These are phyloP conservation scores for Fusarium begoniae DNA, from an alignment of 2,329 filamentous ascomycete species.

Conservation along the genomic window DNA sequence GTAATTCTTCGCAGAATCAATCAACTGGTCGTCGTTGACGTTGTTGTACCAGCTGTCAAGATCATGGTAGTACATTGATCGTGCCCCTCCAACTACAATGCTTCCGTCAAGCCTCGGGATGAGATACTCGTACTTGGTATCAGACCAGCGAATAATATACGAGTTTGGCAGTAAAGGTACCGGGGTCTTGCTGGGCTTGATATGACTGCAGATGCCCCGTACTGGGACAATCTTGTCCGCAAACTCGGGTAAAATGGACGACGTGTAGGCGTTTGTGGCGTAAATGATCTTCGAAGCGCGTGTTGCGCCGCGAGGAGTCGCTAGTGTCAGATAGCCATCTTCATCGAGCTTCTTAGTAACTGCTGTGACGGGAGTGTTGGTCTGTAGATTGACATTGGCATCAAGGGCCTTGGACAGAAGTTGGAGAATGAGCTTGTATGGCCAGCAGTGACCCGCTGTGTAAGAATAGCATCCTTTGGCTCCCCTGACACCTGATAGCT, in stretches of 20 bases:
- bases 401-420: neutral
- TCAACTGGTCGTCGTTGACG: neutral
- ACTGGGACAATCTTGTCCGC: neutral
- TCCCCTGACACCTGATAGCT: neutral
- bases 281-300: neutral
- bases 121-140: neutral
- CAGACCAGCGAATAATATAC: neutral
- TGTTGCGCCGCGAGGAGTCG: neutral
- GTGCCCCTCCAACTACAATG: neutral
- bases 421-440: neutral
- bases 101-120: neutral
- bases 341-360: neutral
- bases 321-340: neutral
- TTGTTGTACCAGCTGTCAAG: neutral
- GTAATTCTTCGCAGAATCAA: constrained; percentile 33
- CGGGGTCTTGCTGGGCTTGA: neutral
- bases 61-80: neutral
- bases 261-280: neutral
- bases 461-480: neutral
- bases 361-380: neutral
- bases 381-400: neutral
- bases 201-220: neutral
- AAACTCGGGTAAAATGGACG: neutral
- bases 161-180: neutral
- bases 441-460: neutral